These are phyloP conservation scores for Anisodus tanguticus DNA, from an alignment of 257 asterid species.

Conservation along the genomic window DNA sequence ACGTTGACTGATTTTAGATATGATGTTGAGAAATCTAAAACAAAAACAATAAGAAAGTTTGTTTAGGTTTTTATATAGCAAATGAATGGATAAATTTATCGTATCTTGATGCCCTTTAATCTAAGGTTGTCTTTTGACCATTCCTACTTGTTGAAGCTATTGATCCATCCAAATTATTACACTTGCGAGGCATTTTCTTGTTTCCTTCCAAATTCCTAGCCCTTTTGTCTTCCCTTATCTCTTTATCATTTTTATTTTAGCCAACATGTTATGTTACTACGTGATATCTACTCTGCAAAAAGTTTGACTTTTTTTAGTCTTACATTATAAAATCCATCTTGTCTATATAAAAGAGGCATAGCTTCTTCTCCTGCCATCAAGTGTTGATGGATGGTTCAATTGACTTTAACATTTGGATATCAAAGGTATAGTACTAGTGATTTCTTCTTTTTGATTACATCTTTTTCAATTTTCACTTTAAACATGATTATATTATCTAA, in stretches of 20 bases:
- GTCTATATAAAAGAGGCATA: not conserved
- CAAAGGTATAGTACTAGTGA: not conserved
- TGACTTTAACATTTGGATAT: constrained; percentile 5
- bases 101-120: not conserved
- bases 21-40: not conserved
- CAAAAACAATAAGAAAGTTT: not conserved
- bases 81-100: not conserved
- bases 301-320: not conserved
- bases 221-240: not conserved
- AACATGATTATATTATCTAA: not conserved
- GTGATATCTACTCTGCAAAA: not conserved
- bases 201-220: constrained; percentile 12
- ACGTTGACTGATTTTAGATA: not conserved
- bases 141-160: too few species aligned
- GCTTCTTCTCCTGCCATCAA: constrained; percentile 6
- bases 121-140: not conserved
- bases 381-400: not conserved
- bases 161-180: not conserved
- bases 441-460: not conserved
- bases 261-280: not conserved
- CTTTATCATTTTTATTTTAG: not conserved
- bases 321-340: not conserved
- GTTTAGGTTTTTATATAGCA: not conserved
- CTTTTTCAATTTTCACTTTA: not conserved
- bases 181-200: not conserved